phyloP scores from a whole-genome alignment of 2,329 filamentous ascomycete species.

The Colletotrichum cereale region DNA sequence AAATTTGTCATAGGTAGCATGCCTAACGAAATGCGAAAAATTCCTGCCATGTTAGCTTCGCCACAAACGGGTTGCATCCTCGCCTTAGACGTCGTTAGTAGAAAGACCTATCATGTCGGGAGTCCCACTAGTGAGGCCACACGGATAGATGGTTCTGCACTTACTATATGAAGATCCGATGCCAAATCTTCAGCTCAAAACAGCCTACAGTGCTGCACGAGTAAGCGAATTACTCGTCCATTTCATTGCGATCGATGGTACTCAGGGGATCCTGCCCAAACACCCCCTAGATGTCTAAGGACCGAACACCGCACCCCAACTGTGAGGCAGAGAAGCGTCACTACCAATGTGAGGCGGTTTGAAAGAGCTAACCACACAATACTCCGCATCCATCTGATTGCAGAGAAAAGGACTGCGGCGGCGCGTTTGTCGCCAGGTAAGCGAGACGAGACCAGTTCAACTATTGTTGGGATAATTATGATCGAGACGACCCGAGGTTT shows the following conservation, averaged over 20 bases:
- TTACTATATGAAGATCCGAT: neutral
- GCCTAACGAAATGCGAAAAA: neutral
- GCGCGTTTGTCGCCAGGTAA: neutral
- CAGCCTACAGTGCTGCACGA: neutral
- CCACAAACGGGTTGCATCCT: conserved; percentile 5
- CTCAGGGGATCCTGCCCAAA: neutral
- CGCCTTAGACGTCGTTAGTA: neutral
- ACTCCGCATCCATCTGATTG: neutral
- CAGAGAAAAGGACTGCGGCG: neutral
- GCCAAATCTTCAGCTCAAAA: neutral
- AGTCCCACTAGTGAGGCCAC: neutral
- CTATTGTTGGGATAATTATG: neutral
- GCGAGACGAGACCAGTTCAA: neutral
- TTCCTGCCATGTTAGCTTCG: neutral
- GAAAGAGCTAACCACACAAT: neutral
- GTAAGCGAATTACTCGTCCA: neutral
- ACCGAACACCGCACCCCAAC: neutral
- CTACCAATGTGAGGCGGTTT: neutral
- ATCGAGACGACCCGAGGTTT: neutral
- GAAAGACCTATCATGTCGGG: neutral
- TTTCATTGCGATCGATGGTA: neutral
- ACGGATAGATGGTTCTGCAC: neutral
- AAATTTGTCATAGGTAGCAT: conserved; percentile 33
- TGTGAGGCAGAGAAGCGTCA: neutral
- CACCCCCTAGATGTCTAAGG: neutral